A percentile compares a stretch with the other conserved stretches of the same genome.
These are phyloP conservation scores for Didymellaceae sp. DNA, from an alignment of 2,329 filamentous ascomycete species.

Conservation along the genomic window DNA sequence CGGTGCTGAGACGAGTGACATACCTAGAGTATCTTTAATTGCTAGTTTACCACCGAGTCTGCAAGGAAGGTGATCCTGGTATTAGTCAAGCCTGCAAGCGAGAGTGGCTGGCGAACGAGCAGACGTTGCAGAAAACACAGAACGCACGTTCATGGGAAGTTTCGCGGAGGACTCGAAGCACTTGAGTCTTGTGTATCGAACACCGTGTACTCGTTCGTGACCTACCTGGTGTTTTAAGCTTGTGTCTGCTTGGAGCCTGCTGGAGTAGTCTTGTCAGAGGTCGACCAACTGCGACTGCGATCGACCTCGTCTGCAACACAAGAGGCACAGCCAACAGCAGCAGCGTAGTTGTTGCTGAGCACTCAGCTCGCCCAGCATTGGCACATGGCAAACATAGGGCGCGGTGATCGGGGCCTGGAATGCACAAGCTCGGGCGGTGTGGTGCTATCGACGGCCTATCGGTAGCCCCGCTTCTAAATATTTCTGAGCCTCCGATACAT, in stretches of 20 bases:
- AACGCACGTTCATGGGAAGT: too few relatives aligned
- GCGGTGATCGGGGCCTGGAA: slow-evolving; percentile 8
- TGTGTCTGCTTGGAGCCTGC: too few relatives aligned
- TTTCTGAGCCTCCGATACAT: slow-evolving; percentile 4
- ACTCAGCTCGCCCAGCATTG: not conserved
- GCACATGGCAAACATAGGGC: not conserved
- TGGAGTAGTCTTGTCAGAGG: too few relatives aligned
- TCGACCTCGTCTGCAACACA: too few relatives aligned
- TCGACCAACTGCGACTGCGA: too few relatives aligned
- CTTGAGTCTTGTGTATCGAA: too few relatives aligned
- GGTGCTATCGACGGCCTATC: slow-evolving; percentile 12
- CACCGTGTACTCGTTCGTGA: too few relatives aligned
- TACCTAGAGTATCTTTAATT: not conserved
- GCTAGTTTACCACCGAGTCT: not conserved
- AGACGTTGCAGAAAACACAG: too few relatives aligned
- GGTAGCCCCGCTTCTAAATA: slow-evolving; percentile 8
- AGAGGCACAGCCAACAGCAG: slow-evolving; percentile 4
- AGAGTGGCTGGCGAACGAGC: not conserved
- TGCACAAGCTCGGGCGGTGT: slow-evolving; percentile 8
- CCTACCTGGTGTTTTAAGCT: too few relatives aligned
- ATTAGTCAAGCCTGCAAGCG: not conserved
- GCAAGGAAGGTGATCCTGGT: not conserved
- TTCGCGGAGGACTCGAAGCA: too few relatives aligned
- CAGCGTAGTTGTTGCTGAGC: not conserved
- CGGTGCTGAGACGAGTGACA: not conserved